Percentiles rank a stretch among this genome's conserved stretches.
Evolutionary conservation across 805 yeast species (phyloP).

Genomic region (Sugiyamaella smithiae): DNA sequence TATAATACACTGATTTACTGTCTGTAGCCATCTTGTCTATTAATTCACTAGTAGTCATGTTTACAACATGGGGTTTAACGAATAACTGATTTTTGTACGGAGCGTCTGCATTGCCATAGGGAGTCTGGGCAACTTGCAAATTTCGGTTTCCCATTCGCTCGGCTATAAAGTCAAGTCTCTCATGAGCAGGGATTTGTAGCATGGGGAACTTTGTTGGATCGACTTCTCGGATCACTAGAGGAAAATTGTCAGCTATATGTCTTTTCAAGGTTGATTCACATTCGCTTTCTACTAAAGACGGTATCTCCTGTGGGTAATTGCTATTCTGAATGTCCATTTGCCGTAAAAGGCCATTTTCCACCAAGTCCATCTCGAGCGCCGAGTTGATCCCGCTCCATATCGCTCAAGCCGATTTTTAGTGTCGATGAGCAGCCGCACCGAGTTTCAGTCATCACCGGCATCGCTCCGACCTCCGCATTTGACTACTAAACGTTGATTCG

Average conservation of each 20-base stretch:
- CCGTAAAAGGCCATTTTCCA: conserved; percentile 17
- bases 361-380: background rate
- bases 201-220: background rate
- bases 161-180: background rate
- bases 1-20: conserved; percentile 27
- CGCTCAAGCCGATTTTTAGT: no score
- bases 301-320: conserved; percentile 17
- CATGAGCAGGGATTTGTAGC: background rate
- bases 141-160: conserved; percentile 9
- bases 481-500: background rate
- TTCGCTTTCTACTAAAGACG: conserved; percentile 9
- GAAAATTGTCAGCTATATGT: conserved; percentile 20
- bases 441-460: conserved; percentile 3
- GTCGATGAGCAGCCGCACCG: conserved; percentile 1
- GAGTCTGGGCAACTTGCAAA: conserved; percentile 34
- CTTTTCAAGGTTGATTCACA: conserved; percentile 10
- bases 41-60: conserved; percentile 28
- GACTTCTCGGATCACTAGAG: conserved; percentile 14
- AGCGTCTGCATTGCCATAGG: conserved; percentile 39
- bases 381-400: no score
- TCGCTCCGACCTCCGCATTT: conserved; percentile 3
- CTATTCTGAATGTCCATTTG: conserved; percentile 27
- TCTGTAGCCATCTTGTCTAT: conserved; percentile 19
- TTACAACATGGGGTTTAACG: conserved; percentile 32
- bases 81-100: conserved; percentile 32